phyloP scores from a whole-genome alignment of 495 filamentous ascomycete genomes.

The Pseudotulostoma volvatum region DNA sequence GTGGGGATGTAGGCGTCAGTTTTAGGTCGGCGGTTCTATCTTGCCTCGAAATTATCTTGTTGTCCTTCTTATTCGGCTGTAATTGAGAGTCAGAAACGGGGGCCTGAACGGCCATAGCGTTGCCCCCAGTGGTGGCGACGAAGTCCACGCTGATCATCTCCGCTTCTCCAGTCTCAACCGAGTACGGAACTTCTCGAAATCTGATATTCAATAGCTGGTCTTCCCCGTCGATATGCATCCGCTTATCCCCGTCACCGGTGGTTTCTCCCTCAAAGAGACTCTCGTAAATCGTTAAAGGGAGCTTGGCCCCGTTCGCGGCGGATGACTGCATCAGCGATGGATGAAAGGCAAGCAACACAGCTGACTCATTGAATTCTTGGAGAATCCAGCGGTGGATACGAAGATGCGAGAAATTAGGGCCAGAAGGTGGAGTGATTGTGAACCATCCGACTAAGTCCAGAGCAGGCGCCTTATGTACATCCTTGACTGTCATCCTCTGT shows the following conservation, averaged over 20 bases:
- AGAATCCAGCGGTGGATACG: slow-evolving; percentile 64
- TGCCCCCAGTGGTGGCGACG: slow-evolving; percentile 65
- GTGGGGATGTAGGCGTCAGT: slow-evolving; percentile 24
- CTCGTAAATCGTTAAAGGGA: slow-evolving; percentile 85
- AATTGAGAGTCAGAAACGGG: slow-evolving; percentile 5
- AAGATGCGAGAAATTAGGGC: slow-evolving; percentile 48
- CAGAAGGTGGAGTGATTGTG: slow-evolving; percentile 57
- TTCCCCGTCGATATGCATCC: slow-evolving; percentile 59
- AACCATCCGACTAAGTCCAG: slow-evolving; percentile 95
- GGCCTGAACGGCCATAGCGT: slow-evolving; percentile 46
- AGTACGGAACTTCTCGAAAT: slow-evolving; percentile 73
- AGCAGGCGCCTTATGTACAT: slow-evolving; percentile 66
- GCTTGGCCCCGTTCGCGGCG: slow-evolving; percentile 47
- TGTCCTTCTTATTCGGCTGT: slow-evolving; percentile 7
- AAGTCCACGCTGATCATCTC: slow-evolving; percentile 96
- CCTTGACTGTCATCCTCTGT: slow-evolving; percentile 43
- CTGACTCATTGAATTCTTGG: slow-evolving; percentile 60
- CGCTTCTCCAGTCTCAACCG: slow-evolving; percentile 81
- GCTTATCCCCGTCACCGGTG: slow-evolving; percentile 39
- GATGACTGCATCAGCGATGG: slow-evolving; percentile 34
- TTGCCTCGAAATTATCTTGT: slow-evolving; percentile 26
- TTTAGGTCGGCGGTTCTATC: slow-evolving; percentile 13
- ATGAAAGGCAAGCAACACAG: slow-evolving; percentile 80
- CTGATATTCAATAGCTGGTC: slow-evolving; percentile 38
- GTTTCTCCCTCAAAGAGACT: slow-evolving; percentile 54